Percentiles rank a stretch among this genome's conserved stretches.
Evolutionary conservation across 1,284 basidiomycete species (phyloP).

Genomic region (Heimioporus punctisporus): DNA sequence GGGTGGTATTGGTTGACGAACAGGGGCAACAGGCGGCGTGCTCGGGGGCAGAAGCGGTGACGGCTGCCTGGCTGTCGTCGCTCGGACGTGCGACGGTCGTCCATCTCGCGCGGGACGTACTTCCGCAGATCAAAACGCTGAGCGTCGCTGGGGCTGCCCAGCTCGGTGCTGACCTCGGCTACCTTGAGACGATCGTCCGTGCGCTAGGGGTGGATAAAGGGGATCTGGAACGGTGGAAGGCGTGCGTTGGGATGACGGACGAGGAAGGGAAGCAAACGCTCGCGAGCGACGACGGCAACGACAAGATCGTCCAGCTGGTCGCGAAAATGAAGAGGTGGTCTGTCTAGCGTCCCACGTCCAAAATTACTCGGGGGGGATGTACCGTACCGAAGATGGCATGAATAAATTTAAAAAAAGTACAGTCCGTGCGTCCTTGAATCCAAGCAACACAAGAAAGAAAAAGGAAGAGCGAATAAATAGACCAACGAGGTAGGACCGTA

Average conservation of each 20-base stretch:
- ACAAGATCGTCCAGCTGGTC: conserved; percentile 41
- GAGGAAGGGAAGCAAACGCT: conserved; percentile 49
- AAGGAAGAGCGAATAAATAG: no score
- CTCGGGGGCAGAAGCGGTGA: conserved; percentile 75
- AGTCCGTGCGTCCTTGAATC: no score
- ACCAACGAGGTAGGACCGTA: conserved; percentile 6
- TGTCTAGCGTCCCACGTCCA: neutral
- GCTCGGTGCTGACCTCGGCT: conserved; percentile 86
- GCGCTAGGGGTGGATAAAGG: conserved; percentile 88
- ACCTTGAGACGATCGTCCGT: conserved; percentile 89
- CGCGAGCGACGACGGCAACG: conserved; percentile 37
- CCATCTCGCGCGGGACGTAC: conserved; percentile 67
- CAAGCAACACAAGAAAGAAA: no score
- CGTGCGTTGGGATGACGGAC: conserved; percentile 60
- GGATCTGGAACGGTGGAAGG: conserved; percentile 76
- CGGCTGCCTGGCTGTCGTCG: conserved; percentile 89
- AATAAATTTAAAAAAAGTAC: no score
- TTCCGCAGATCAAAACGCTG: conserved; percentile 65
- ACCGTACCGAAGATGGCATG: conserved; percentile 5
- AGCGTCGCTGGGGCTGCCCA: conserved; percentile 76
- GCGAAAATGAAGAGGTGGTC: conserved; percentile 58
- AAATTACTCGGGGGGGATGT: conserved; percentile 7
- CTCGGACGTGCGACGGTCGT: conserved; percentile 81
- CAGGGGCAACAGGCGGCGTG: conserved; percentile 38
- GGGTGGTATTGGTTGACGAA: no score